Conservation (phyloP, 1,284 basidiomycete species). For the Pholiota adiposa region DNA sequence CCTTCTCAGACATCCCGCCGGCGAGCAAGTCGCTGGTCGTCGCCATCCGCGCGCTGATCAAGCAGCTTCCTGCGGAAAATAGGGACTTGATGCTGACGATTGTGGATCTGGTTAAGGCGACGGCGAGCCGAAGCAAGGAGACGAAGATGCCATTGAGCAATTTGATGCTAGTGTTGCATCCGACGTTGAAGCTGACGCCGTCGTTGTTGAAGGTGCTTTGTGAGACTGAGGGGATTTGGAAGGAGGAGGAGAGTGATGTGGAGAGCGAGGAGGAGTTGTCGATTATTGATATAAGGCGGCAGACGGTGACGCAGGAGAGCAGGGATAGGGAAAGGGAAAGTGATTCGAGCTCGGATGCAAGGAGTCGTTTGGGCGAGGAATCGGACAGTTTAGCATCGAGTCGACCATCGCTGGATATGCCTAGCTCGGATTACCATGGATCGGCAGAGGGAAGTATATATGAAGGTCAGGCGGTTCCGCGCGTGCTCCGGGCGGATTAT, state of each 20-base stretch:
- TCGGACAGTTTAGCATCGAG: slow-evolving; percentile 28
- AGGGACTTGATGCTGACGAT: slow-evolving; percentile 75
- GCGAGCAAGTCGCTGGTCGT: slow-evolving; percentile 59
- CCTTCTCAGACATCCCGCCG: slow-evolving; percentile 57
- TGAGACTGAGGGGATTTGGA: slow-evolving; percentile 72
- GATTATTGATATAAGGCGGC: slow-evolving; percentile 34
- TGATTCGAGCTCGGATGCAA: slow-evolving; percentile 11
- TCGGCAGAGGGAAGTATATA: slow-evolving; percentile 33
- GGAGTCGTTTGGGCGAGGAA: slow-evolving; percentile 21
- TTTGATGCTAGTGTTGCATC: slow-evolving; percentile 78
- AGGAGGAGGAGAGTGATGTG: slow-evolving; percentile 39
- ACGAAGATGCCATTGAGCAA: slow-evolving; percentile 89
- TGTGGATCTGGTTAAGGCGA: slow-evolving; percentile 72
- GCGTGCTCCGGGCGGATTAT: neutral
- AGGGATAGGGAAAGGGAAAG: slow-evolving; percentile 5
- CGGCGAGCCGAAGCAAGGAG: slow-evolving; percentile 60
- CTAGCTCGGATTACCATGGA: slow-evolving; percentile 36
- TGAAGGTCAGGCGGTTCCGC: slow-evolving; percentile 11
- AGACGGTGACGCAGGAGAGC: slow-evolving; percentile 17
- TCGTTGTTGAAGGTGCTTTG: slow-evolving; percentile 73
- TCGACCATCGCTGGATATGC: slow-evolving; percentile 32
- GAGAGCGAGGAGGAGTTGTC: slow-evolving; percentile 41
- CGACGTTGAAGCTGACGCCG: slow-evolving; percentile 81
- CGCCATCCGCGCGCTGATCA: slow-evolving; percentile 60
- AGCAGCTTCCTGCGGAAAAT: slow-evolving; percentile 73